Evolutionary conservation across 257 asterid genomes (phyloP).

Genomic region (Plantago ovata): DNA sequence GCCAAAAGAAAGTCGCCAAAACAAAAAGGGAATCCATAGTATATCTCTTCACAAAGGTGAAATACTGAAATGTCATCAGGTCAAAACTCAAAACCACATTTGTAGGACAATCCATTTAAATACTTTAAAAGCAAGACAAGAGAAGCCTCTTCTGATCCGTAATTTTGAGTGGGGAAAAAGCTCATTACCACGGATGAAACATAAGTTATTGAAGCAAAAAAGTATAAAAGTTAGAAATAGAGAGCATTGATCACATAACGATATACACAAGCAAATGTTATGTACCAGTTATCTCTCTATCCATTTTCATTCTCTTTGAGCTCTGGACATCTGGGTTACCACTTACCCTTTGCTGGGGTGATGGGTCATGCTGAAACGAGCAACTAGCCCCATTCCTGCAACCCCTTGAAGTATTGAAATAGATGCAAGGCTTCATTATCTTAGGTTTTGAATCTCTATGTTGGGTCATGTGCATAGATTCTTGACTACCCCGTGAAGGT

Average conservation of each 20-base stretch:
- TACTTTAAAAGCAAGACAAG: too few relatives aligned
- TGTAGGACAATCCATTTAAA: too few relatives aligned
- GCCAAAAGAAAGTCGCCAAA: too few relatives aligned
- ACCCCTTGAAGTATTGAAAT: constrained; percentile 47
- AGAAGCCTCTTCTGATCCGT: too few relatives aligned
- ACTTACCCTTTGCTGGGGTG: constrained; percentile 28
- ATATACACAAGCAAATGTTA: constrained; percentile 25
- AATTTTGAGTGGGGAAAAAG: too few relatives aligned
- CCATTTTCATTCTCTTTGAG: constrained; percentile 56
- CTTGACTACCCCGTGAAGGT: constrained; percentile 23
- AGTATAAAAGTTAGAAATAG: too few relatives aligned
- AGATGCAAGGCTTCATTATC: constrained; percentile 50
- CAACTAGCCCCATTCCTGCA: constrained; percentile 59
- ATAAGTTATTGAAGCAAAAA: background rate
- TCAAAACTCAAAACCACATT: too few relatives aligned
- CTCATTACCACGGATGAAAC: too few relatives aligned
- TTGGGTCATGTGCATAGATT: constrained; percentile 19
- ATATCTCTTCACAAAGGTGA: too few relatives aligned
- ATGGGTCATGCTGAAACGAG: constrained; percentile 34
- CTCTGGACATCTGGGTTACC: constrained; percentile 41
- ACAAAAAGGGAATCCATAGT: too few relatives aligned
- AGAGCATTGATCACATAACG: constrained; percentile 12
- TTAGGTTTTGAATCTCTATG: constrained; percentile 36
- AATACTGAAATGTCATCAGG: too few relatives aligned
- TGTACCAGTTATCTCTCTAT: constrained; percentile 47